These are phyloP conservation scores for Acanthamoeba castellanii DNA, from an alignment of 208 protist species.

Conservation along the genomic window DNA sequence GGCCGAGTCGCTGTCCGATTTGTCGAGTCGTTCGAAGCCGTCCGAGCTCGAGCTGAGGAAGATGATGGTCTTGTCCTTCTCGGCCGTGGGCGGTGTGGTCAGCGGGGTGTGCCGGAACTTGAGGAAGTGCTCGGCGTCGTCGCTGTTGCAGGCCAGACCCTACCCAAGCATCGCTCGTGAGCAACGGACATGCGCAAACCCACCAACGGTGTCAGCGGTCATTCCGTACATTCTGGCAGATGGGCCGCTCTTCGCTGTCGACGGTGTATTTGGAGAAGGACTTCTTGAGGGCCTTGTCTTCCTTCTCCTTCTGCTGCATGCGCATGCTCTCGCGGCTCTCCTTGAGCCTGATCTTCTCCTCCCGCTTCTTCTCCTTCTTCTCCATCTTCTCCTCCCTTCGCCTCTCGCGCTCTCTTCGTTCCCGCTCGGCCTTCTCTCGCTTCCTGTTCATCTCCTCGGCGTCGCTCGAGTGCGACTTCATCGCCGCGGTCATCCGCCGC, in stretches of 20 bases:
- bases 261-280: slow-evolving; percentile 57
- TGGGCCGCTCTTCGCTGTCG: slow-evolving; percentile 45
- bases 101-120: slow-evolving; percentile 61
- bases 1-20: neutral
- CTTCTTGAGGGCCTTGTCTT: slow-evolving; percentile 39
- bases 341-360: slow-evolving; percentile 55
- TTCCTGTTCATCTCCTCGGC: slow-evolving; percentile 10
- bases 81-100: neutral
- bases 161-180: neutral
- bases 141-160: slow-evolving; percentile 57
- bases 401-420: slow-evolving; percentile 2
- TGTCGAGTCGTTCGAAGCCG: neutral
- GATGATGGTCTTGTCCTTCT: slow-evolving; percentile 63
- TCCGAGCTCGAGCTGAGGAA: slow-evolving; percentile 53
- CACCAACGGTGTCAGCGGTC: neutral
- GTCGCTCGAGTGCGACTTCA: slow-evolving; percentile 54
- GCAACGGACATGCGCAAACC: no score
- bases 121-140: slow-evolving; percentile 68
- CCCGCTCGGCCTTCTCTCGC: slow-evolving; percentile 24
- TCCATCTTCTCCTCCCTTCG: slow-evolving; percentile 40
- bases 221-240: neutral
- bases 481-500: neutral
- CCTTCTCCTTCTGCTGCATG: slow-evolving; percentile 2
- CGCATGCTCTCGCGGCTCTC: slow-evolving; percentile 67
- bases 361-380: slow-evolving; percentile 52